phyloP scores from a whole-genome alignment of 2,329 filamentous ascomycete species.

The Cladophialophora carrionii region DNA sequence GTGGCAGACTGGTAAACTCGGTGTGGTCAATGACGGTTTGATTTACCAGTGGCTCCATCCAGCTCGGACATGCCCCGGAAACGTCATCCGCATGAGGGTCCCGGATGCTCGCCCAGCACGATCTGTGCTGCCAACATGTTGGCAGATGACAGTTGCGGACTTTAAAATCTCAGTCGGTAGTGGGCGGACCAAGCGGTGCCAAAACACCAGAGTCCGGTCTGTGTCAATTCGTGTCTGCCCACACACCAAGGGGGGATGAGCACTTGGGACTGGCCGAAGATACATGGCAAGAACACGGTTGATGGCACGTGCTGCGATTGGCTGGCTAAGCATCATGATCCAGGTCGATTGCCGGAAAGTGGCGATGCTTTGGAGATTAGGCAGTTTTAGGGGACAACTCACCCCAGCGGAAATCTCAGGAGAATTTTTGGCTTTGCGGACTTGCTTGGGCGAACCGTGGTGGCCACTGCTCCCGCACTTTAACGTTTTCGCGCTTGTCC shows the following conservation, averaged over 20 bases:
- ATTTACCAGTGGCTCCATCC: background rate
- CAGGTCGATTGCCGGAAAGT: background rate
- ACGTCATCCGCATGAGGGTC: background rate
- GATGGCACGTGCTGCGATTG: background rate
- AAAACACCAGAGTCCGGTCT: background rate
- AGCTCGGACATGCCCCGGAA: background rate
- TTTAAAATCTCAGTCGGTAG: background rate
- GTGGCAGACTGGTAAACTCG: background rate
- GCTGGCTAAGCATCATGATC: background rate
- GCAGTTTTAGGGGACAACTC: conserved; percentile 1
- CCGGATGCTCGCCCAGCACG: too few relatives aligned
- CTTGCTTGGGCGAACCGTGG: background rate
- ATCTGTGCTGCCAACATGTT: background rate
- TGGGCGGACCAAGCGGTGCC: background rate
- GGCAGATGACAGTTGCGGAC: background rate
- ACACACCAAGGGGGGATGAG: background rate
- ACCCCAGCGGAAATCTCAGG: conserved; percentile 5
- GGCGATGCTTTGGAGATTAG: conserved; percentile 1
- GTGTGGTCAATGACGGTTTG: conserved; percentile 3
- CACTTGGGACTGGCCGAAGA: background rate
- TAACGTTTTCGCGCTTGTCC: background rate
- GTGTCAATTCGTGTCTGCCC: background rate
- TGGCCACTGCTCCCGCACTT: background rate
- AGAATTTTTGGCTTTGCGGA: conserved; percentile 6
- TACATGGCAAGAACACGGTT: background rate